A percentile compares a stretch with the other conserved stretches of the same genome.
These are phyloP conservation scores for Fusarium sublunatum DNA, from an alignment of 2,329 filamentous ascomycete genomes.

Conservation along the genomic window DNA sequence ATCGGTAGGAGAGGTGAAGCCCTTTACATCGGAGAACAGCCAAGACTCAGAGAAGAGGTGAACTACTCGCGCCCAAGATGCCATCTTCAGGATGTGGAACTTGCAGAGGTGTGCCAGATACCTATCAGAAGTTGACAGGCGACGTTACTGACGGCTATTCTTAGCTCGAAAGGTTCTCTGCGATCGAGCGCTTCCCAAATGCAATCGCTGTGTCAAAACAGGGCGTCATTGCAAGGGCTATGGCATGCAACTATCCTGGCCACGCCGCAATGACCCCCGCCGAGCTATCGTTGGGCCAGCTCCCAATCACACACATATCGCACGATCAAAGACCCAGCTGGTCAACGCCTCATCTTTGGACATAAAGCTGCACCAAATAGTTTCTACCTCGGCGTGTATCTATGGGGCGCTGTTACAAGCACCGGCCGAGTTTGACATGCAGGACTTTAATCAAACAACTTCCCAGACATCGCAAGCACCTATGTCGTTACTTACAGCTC, in stretches of 20 bases:
- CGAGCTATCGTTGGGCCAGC: slow-evolving; percentile 24
- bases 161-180: slow-evolving; percentile 38
- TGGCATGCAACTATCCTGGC: slow-evolving; percentile 34
- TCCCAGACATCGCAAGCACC: accelerated
- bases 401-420: background rate
- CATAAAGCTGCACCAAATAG: slow-evolving; percentile 20
- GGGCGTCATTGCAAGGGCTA: slow-evolving; percentile 27
- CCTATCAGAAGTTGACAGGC: accelerated
- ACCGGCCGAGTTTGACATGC: accelerated
- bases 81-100: slow-evolving; percentile 23
- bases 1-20: no score
- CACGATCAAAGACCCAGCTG: background rate
- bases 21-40: no score
- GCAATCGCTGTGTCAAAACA: slow-evolving; percentile 16
- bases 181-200: slow-evolving; percentile 25
- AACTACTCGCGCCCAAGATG: slow-evolving; percentile 7
- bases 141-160: background rate
- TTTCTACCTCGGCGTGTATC: background rate
- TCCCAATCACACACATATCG: background rate
- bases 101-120: slow-evolving; percentile 18
- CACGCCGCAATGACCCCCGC: slow-evolving; percentile 11
- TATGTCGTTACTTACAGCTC: background rate
- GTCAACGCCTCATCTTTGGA: slow-evolving; percentile 27
- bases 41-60: background rate
- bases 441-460: accelerated